These are phyloP conservation scores for Citrullus amarus DNA, from an alignment of 306 rosid species.

Conservation along the genomic window DNA sequence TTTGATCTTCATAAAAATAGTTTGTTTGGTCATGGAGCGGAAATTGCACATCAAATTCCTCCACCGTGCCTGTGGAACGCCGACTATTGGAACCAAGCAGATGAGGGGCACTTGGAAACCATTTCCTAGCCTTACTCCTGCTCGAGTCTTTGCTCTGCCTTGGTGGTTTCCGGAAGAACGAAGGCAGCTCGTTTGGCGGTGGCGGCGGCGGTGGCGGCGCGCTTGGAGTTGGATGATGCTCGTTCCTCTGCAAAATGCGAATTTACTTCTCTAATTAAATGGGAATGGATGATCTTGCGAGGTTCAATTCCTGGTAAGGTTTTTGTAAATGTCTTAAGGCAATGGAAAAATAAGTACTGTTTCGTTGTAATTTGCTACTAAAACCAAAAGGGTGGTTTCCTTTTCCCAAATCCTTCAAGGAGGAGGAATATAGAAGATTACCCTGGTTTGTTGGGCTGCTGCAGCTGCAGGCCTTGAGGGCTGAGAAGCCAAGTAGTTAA, in stretches of 20 bases:
- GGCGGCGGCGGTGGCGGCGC: slow-evolving; percentile 16
- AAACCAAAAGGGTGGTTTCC: background rate
- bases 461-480: slow-evolving; percentile 20
- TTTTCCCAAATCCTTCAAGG: background rate
- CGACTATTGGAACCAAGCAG: slow-evolving; percentile 12
- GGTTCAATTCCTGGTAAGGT: background rate
- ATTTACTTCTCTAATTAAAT: background rate
- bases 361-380: background rate
- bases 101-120: slow-evolving; percentile 31
- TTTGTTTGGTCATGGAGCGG: slow-evolving; percentile 7
- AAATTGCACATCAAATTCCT: background rate
- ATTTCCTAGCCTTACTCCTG: slow-evolving; percentile 22
- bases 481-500: slow-evolving; percentile 44
- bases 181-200: slow-evolving; percentile 18
- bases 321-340: background rate
- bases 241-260: slow-evolving; percentile 28
- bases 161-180: slow-evolving; percentile 18
- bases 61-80: slow-evolving; percentile 6
- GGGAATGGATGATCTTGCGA: background rate
- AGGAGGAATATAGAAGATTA: background rate
- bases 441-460: background rate
- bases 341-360: background rate
- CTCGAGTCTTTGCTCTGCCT: slow-evolving; percentile 16
- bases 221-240: slow-evolving; percentile 6
- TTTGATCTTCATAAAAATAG: background rate